Base-by-base conservation (phyloP, 352 stramenopile genomes). In the Globisporangium sylvaticum region DNA sequence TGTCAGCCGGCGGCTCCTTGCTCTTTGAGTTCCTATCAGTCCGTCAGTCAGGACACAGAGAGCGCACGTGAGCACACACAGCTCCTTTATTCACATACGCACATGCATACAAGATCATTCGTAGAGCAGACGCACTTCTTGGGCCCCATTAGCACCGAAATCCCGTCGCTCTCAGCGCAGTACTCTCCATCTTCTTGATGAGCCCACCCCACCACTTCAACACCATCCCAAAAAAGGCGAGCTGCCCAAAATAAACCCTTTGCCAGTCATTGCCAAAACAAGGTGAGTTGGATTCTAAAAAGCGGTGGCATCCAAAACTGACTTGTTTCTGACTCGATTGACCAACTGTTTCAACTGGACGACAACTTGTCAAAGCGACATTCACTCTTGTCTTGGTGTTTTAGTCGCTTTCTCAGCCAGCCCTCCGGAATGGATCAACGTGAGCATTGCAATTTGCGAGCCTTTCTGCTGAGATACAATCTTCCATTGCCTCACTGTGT, bases 121-220 rank as follows among this genome's bases (percentile, higher is more conserved):
- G 58, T 39, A n/a, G 15, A 48, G 0, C 3, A 24, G 9, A 56
- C 64, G 57, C 29, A 76, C 76, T 72, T 81, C 67, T 87, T 87
- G 22, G 78, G 78, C 1, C 76, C 78, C 78, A 87, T 87, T 52
- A 58, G 31, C 55, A 39, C 27, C 25, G 15, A 31, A 20, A 55
- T 22, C 4, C 14, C 46, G n/a, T 20, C 39, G 39, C 9, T 48
- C 39, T 48, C 20, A 8, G 14, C 18, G 2, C 29, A 9, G 15
- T 20, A 5, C 29, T 32, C 7, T 59, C 29, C 27, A 59, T 58
- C 20, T 15, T 39, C 27, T 20, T 4, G 25, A 24, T 44, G 39
- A 44, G 42, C 25, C 20, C 18, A 15, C 5, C 24, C 4, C 12
- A n/a, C 18, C 12, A 22, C 24, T 63, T 63, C 32, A 32, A 34